Base-by-base conservation (phyloP, 139 green algal species). In the Micromonas commoda region DNA sequence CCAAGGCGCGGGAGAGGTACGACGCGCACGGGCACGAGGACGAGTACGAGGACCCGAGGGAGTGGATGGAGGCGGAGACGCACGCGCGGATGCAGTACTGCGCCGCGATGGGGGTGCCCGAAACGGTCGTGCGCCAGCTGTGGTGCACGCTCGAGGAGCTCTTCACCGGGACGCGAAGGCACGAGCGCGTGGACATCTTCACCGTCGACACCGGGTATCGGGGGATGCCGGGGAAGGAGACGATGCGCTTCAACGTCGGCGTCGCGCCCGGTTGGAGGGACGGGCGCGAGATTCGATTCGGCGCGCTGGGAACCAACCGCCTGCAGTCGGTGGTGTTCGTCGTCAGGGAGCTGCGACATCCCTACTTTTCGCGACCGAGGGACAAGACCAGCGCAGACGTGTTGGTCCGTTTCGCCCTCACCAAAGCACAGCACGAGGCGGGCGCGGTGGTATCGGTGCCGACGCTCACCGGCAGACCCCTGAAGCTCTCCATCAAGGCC, bases 1-100 rank as follows among this genome's bases (percentile, higher is more conserved):
- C 68, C 1, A 13, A 60, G 37, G 23, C 26, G 33, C 2, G 68
- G 0, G 33, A 60, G 37, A 63, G n/a, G 38, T 75, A 75, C 68
- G 68, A 75, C 37, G 34, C 9, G 19, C 5, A 64, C 19, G n/a
- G n/a, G n/a, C 13, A 71, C 33, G 68, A 29, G 0, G 34, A 60
- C 6, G 63, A 70, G 2, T 16, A 1, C 1, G 1, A 34, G 28
- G 63, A 35, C 63, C 28, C 31, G 35, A 61, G 52, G 2, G 68
- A 61, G n/a, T 20, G 3, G 33, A 4, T 19, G 13, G 67, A 20
- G 6, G 68, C 23, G 34, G 24, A 75, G 3, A n/a, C 35, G 6
- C 68, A 75, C 34, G 68, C 37, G 68, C 2, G 68, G 26, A 60
- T 26, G 37, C 28, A 38, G 68, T 75, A 37, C 53, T 75, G 68